Percentiles rank a stretch among this genome's conserved stretches.
phyloP scores from a whole-genome alignment of 139 green algal species.

The Protoeuglena noctilucae region DNA sequence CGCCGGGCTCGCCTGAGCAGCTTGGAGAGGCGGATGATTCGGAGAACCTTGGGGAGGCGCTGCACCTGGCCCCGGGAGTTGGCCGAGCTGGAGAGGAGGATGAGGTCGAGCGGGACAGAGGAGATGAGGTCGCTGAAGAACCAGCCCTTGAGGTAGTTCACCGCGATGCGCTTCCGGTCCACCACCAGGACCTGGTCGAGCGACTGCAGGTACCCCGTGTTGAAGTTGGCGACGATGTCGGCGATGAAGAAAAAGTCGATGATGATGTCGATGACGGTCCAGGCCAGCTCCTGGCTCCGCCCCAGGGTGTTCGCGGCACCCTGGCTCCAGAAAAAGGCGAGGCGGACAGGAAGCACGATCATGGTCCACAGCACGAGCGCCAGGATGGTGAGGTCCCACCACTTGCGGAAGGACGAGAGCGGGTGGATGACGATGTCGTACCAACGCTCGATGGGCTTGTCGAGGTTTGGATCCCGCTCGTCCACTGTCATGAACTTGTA shows the following conservation, averaged over 20 bases:
- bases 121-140: constrained; percentile 16
- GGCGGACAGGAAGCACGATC: background rate
- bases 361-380: background rate
- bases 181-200: constrained; percentile 9
- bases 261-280: background rate
- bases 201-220: background rate
- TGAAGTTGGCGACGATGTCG: background rate
- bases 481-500: too few species aligned
- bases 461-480: too few species aligned
- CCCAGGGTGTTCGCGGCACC: background rate
- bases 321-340: background rate
- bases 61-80: background rate
- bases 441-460: too few species aligned
- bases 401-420: background rate
- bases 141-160: constrained; percentile 4
- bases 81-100: constrained; percentile 1
- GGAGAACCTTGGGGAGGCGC: background rate
- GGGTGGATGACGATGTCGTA: constrained; percentile 1
- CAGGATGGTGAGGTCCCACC: background rate
- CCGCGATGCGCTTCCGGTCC: constrained; percentile 3
- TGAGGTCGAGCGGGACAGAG: constrained; percentile 13
- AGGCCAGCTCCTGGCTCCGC: background rate
- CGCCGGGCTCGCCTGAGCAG: background rate
- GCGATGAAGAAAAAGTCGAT: background rate
- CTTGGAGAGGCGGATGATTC: background rate